phyloP scores from a whole-genome alignment of 176 grass and related monocot genomes.

The Aegilops longissima region DNA sequence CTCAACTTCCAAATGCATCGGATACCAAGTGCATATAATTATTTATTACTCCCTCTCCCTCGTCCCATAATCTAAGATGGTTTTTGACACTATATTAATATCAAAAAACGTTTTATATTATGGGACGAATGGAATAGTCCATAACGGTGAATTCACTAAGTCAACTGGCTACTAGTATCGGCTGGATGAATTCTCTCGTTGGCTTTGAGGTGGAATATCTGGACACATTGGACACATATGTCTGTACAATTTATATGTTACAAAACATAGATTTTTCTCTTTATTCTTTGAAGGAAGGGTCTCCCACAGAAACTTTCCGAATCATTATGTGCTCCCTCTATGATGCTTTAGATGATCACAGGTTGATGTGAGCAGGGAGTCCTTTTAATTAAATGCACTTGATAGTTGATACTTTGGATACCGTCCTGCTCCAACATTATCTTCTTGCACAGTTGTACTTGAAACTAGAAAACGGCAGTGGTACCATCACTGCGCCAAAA shows the following conservation, averaged over 20 bases:
- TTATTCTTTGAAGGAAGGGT: background rate
- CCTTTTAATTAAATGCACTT: background rate
- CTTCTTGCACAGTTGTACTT: constrained; percentile 32
- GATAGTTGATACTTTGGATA: constrained; percentile 10
- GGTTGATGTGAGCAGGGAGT: constrained; percentile 2
- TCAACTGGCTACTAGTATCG: background rate
- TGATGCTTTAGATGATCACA: constrained; percentile 1
- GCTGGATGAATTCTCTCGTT: background rate
- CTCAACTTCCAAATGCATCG: background rate
- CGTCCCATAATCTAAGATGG: too few relatives aligned
- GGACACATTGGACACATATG: background rate
- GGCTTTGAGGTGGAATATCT: background rate
- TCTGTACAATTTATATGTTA: background rate
- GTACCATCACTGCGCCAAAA: background rate
- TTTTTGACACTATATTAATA: too few relatives aligned
- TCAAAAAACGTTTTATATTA: too few relatives aligned
- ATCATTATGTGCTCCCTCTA: constrained; percentile 5
- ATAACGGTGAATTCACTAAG: background rate
- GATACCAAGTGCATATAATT: constrained; percentile 9
- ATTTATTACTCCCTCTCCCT: background rate
- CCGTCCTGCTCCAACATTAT: background rate
- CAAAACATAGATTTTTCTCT: background rate
- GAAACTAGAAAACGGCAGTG: constrained; percentile 6
- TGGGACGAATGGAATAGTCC: too few relatives aligned
- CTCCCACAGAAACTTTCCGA: background rate